These are phyloP conservation scores for Fusarium sp. DNA, from an alignment of 2,329 filamentous ascomycete species.

Conservation along the genomic window DNA sequence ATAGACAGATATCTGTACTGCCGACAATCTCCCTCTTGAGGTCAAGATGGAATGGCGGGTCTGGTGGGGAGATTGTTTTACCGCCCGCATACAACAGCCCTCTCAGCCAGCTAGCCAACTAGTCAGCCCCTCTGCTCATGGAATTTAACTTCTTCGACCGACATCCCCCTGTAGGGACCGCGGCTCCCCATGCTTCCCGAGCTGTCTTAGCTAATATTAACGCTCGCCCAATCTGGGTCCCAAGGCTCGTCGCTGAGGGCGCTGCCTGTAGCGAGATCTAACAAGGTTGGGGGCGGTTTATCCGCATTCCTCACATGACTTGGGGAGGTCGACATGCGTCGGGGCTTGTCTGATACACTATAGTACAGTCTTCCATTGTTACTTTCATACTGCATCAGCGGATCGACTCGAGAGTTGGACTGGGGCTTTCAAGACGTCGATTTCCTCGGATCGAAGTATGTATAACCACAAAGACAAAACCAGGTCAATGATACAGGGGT, in stretches of 20 bases:
- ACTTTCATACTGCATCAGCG: background rate
- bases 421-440: background rate
- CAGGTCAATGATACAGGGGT: constrained; percentile 18
- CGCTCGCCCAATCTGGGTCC: constrained; percentile 26
- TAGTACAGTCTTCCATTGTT: background rate
- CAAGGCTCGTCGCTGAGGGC: constrained; percentile 46
- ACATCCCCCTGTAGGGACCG: constrained; percentile 20
- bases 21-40: constrained; percentile 3
- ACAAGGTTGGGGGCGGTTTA: constrained; percentile 36
- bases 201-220: constrained; percentile 27
- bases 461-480: constrained; percentile 7
- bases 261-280: constrained; percentile 42
- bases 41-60: constrained; percentile 33
- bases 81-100: constrained; percentile 41
- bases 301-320: constrained; percentile 33
- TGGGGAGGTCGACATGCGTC: background rate
- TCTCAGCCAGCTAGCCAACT: constrained; percentile 29
- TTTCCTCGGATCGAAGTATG: constrained; percentile 1
- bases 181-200: constrained; percentile 28
- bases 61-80: constrained; percentile 35
- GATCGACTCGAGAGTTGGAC: background rate
- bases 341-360: background rate
- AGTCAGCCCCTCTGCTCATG: constrained; percentile 25
- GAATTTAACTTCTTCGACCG: constrained; percentile 31
- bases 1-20: background rate